Conservation (phyloP, 1,139 yeast genomes). For the Saccharomyces hybrid region DNA sequence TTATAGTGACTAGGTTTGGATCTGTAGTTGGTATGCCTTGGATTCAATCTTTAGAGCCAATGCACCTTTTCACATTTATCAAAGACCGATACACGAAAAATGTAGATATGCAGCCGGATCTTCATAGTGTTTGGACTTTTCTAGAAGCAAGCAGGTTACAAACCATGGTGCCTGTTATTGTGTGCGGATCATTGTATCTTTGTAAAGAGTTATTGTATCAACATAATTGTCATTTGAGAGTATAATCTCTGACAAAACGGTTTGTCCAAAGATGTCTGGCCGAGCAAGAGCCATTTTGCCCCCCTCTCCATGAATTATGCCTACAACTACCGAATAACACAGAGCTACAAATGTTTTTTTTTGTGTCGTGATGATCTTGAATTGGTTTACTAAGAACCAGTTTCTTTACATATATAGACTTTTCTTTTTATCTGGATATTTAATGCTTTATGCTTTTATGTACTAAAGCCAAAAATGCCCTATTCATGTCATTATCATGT, state of each 20-base stretch:
- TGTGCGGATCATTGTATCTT: conserved; percentile 76
- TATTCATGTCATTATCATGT: too few species aligned
- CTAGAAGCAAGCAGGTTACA: neutral
- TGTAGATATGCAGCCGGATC: conserved; percentile 18
- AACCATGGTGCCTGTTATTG: conserved; percentile 37
- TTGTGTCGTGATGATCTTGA: too few species aligned
- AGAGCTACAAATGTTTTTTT: too few species aligned
- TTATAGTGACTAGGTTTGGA: conserved; percentile 58
- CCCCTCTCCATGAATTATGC: too few species aligned
- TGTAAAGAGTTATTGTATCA: conserved; percentile 59
- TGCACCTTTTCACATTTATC: conserved; percentile 35
- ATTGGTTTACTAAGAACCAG: too few species aligned
- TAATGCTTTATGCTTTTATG: too few species aligned
- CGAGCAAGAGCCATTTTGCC: too few species aligned
- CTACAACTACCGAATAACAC: too few species aligned
- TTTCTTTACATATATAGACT: too few species aligned
- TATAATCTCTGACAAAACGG: neutral
- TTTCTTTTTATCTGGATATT: too few species aligned
- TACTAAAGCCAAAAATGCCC: too few species aligned
- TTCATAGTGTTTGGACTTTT: conserved; percentile 2
- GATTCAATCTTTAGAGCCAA: conserved; percentile 49
- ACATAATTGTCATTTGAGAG: conserved; percentile 14
- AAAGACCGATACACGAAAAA: conserved; percentile 31
- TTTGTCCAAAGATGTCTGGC: too few species aligned
- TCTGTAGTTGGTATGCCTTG: conserved; percentile 88